Base-by-base conservation (phyloP, 768 basidiomycete genomes). In the Auricularia heimuer region DNA sequence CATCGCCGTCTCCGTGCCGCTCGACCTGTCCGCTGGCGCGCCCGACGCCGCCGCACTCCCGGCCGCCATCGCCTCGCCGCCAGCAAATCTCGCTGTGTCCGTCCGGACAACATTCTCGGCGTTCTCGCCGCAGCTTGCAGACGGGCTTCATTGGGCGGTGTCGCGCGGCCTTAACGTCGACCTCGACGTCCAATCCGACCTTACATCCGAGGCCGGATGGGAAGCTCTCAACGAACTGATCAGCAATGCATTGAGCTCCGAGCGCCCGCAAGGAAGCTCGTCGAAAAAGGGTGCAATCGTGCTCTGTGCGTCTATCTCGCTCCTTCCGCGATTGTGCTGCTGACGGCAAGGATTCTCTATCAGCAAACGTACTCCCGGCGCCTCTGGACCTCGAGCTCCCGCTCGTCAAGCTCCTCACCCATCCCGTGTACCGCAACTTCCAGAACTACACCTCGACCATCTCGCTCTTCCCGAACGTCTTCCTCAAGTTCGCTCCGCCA, bases 361-460 rank as follows among this genome's bases (percentile, higher is more conserved):
- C 71, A 94, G 92, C 87, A 63, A 92, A 90, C 72, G 75, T 90
- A 51, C 80, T 94, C 10, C 92, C 90, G 54, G 92, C 92, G 44
- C 88, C 91, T 0, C 83, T 89, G 68, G 85, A 86, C 68, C 79
- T 90, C 44, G 76, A 82, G 62, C 72, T 88, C 54, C 88, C 90
- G 1, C 87, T 90, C 65, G 88, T 91, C 47, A 86, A 88, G 73
- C 77, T 92, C 72, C 86, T 92, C 80, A 88, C 84, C 61, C 88
- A 92, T 70, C 85, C 89, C 1, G 80, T 81, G 0, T 93, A 92
- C 71, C 79, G 80, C 35, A 81, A 83, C 60, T 94, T 88, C 74
- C 89, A 92, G 70, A 78, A 85, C 3, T 87, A 86, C 66, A 79
- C 82, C 10, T 89, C 89, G 0, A 79, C 87, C 0, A 76, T 94